phyloP scores from a whole-genome alignment of 768 basidiomycete species.

The Termitomyces sp. region DNA sequence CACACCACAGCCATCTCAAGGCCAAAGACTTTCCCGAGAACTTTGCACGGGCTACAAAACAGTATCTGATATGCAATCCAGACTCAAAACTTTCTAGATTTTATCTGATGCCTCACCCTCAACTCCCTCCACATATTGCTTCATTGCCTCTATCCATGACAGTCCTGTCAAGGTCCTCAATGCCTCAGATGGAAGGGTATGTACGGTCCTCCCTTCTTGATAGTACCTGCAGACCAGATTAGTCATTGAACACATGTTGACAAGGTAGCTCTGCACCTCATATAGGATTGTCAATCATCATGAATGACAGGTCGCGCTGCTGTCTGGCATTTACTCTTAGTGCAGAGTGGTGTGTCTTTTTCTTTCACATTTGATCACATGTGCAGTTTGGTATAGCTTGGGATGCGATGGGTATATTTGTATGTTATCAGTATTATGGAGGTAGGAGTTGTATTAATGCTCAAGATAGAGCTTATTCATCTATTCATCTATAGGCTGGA shows the following conservation, averaged over 20 bases:
- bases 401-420: no score
- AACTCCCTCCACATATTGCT: slow-evolving; percentile 70
- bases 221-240: background rate
- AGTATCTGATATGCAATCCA: slow-evolving; percentile 26
- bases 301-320: slow-evolving; percentile 84
- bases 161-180: slow-evolving; percentile 83
- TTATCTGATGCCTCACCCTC: slow-evolving; percentile 70
- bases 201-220: background rate
- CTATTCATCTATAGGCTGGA: no score
- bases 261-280: slow-evolving; percentile 74
- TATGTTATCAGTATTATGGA: no score
- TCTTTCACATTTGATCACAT: no score
- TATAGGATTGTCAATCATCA: slow-evolving; percentile 90
- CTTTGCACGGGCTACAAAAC: slow-evolving; percentile 51
- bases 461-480: no score
- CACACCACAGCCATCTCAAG: slow-evolving; percentile 10
- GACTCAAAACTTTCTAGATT: slow-evolving; percentile 48
- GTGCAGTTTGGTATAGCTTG: no score
- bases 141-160: slow-evolving; percentile 78
- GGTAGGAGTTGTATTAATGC: no score
- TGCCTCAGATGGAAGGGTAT: slow-evolving; percentile 67
- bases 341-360: slow-evolving; percentile 47
- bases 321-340: slow-evolving; percentile 71
- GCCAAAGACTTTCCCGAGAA: slow-evolving; percentile 28
- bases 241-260: no score